Base-by-base conservation (phyloP, 1,284 basidiomycete genomes). In the Leccinum idahoense region DNA sequence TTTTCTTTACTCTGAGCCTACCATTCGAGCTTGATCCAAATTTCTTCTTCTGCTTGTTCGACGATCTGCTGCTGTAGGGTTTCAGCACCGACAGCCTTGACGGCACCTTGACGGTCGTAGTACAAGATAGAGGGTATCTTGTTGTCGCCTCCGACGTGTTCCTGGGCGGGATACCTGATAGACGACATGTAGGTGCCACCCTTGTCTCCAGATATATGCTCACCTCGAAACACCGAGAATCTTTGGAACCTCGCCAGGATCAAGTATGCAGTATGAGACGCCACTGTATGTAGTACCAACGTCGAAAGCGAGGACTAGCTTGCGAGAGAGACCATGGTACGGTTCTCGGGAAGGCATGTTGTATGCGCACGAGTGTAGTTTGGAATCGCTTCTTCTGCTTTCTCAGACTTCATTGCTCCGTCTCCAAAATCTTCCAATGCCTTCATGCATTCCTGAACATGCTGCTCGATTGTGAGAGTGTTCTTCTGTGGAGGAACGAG, bases 401-500 rank as follows among this genome's bases (percentile, higher is more conserved):
- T 41, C 39, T 41, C 39, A 15, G 39, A 41, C 39, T 41, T 15
- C 14, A 41, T 41, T 41, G 39, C 39, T 15, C 14, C 39, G 39
- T 41, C 39, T 5, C 39, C 39, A 41, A 41, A 15, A 15, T 14
- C 14, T 14, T 41, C 39, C 39, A 41, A 41, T 14, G 39, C 39
- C 39, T 41, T 41, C 39, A 41, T 41, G 39, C 39, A 41, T 41
- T 41, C 14, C 39, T 41, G 39, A 41, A 41, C 14, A 41, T 41
- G 39, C 39, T 41, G 39, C 39, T 15, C 39, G 7, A 41, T 41
- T 41, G 39, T 14, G 39, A 41, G 39, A 15, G 14, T 83, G 69
- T 85, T 83, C 74, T 87, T 84, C 80, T 90, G 86, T 2, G 86
- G 76, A 20, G 86, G 88, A 14, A 85, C 86, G 37, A 81, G 78